Evolutionary conservation across 441 rosid genomes (phyloP), one percentile per base, ranked within the genome.

Genomic region (Erodium texanum): DNA sequence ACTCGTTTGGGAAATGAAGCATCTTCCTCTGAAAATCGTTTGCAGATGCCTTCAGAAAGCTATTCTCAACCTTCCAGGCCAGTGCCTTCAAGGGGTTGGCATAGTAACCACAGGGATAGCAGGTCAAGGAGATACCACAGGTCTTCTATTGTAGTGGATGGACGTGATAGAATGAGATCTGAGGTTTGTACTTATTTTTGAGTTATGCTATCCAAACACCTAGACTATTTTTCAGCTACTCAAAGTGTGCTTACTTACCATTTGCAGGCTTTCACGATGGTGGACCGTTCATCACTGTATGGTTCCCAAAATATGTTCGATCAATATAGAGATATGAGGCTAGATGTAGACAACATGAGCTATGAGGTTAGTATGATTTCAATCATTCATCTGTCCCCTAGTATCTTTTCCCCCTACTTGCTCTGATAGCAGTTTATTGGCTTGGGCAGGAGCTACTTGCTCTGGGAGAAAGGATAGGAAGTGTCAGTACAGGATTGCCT

Each of bases 391-490:
- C 43, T 67, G 18, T 5, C 43, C 0, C 24, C 24, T 22, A 24
- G 6, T 56, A 18, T 16, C 36, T 69, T 66, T 24, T 34, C 8
- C 23, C 27, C 62, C 23, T 10, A 14, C 45, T 36, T 29, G 16
- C 19, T 24, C 7, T 62, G 20, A 58, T 3, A 24, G 61, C 5
- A 61, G 22, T 24, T 27, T 12, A 11, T 29, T 54, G 64, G 32
- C 36, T 63, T 64, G 69, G 63, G 68, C 80, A 80, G 83, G 83
- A 80, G 50, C 63, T 77, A 66, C 77, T 80, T 72, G 77, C 79
- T 58, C 74, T 80, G 3, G 81, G 81, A 62, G 83, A 80, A 75
- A 77, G 81, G 66, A 80, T 80, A 8, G 83, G 83, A 14, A 75
- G 62, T 24, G 83, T 77, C 61, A 66, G 52, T 59, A 80, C 83